These are phyloP conservation scores for Starmerella scarabaei DNA, from an alignment of 805 yeast species.

Conservation along the genomic window DNA sequence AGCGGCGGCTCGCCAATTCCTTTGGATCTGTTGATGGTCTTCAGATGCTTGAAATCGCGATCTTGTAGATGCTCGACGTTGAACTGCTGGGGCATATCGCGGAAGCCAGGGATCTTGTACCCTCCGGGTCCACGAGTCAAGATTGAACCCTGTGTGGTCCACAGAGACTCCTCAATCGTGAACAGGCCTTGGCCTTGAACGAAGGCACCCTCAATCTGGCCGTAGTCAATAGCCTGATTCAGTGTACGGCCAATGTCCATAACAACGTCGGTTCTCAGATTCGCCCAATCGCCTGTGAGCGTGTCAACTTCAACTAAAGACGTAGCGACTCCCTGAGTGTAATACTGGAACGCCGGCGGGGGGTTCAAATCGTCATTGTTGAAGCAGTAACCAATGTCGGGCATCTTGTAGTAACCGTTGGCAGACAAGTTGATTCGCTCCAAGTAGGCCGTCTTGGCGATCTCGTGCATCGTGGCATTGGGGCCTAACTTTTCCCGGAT, in stretches of 20 bases:
- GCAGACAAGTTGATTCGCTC: slow-evolving; percentile 37
- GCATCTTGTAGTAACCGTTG: slow-evolving; percentile 39
- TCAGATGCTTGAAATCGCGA: slow-evolving; percentile 33
- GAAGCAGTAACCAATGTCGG: slow-evolving; percentile 34
- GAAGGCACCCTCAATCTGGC: slow-evolving; percentile 41
- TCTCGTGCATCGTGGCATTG: slow-evolving; percentile 31
- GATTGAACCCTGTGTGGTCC: slow-evolving; percentile 34
- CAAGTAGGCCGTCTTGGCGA: slow-evolving; percentile 33
- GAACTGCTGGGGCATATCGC: slow-evolving; percentile 37
- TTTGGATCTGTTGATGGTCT: slow-evolving; percentile 34
- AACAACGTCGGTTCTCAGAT: slow-evolving; percentile 32
- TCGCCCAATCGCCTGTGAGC: slow-evolving; percentile 38
- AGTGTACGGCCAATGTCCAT: slow-evolving; percentile 40
- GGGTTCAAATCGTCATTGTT: slow-evolving; percentile 31
- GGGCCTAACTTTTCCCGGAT: slow-evolving; percentile 29
- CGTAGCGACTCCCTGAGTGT: slow-evolving; percentile 36
- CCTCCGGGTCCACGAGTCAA: slow-evolving; percentile 39
- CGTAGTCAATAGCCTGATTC: slow-evolving; percentile 38
- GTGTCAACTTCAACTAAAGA: slow-evolving; percentile 36
- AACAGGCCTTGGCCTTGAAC: slow-evolving; percentile 40
- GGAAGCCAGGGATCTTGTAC: slow-evolving; percentile 39
- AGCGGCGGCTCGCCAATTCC: slow-evolving; percentile 43
- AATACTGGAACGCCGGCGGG: slow-evolving; percentile 36
- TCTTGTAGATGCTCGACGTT: slow-evolving; percentile 33
- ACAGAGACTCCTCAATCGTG: slow-evolving; percentile 37